phyloP scores from a whole-genome alignment of 495 filamentous ascomycete genomes.

The Neurospora discreta region DNA sequence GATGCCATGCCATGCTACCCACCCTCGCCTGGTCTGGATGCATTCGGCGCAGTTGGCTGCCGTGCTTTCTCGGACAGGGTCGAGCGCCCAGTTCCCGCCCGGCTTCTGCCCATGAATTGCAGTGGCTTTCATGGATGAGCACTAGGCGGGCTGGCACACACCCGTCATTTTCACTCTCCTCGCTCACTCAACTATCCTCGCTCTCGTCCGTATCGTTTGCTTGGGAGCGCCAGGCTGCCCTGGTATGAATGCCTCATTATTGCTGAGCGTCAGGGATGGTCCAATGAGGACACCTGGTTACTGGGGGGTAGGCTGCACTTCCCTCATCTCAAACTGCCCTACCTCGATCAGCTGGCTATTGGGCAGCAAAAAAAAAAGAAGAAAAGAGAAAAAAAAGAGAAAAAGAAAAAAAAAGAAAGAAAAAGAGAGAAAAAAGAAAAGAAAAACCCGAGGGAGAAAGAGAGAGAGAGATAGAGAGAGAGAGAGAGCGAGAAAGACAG shows the following conservation, averaged over 20 bases:
- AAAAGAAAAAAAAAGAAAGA: too few species aligned
- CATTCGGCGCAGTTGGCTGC: neutral
- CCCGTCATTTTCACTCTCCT: neutral
- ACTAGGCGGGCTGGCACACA: neutral
- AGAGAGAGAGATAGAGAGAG: too few species aligned
- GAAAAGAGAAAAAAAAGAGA: too few species aligned
- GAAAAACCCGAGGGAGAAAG: too few species aligned
- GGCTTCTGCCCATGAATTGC: neutral
- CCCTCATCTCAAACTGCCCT: neutral
- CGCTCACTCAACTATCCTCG: neutral
- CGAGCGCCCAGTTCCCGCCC: neutral
- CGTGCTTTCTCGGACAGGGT: neutral
- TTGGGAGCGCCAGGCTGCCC: neutral
- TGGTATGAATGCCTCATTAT: neutral
- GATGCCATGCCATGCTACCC: neutral
- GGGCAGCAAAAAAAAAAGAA: neutral
- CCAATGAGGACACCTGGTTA: neutral
- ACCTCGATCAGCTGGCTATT: neutral
- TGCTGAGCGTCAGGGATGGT: neutral
- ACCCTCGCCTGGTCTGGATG: neutral
- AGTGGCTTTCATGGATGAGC: neutral
- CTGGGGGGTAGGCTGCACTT: neutral
- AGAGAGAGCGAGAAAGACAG: too few species aligned
- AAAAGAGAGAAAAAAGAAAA: too few species aligned
- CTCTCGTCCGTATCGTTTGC: neutral